Evolutionary conservation across 2,329 filamentous ascomycete species (phyloP).

Genomic region (Plectosphaerella sp.): DNA sequence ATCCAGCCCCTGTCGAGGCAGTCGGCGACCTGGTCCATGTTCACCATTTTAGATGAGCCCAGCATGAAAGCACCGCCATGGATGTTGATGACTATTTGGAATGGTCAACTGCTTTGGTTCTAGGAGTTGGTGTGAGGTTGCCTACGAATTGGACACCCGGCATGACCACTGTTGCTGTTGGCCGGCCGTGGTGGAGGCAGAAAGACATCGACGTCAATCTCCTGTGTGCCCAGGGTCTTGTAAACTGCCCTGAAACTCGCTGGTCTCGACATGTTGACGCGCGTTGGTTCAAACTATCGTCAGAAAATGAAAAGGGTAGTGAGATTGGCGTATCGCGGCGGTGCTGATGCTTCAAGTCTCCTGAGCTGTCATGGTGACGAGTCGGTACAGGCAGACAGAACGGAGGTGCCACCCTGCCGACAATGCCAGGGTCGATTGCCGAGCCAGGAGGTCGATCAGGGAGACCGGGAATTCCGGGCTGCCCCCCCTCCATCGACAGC

Average conservation of each 20-base stretch:
- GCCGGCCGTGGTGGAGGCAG: constrained; percentile 11
- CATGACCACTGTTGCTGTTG: no score
- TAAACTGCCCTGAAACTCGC: constrained; percentile 19
- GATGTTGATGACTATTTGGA: constrained; percentile 30
- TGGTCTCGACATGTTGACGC: constrained; percentile 8
- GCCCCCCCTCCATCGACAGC: background rate
- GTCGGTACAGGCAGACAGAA: constrained; percentile 1
- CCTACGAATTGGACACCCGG: constrained; percentile 1
- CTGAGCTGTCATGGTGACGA: constrained; percentile 3
- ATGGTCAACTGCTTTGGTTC: background rate
- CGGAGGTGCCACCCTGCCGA: background rate
- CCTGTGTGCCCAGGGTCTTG: constrained; percentile 18
- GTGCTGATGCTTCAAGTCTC: background rate
- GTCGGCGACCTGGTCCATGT: constrained; percentile 29
- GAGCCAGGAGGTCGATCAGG: background rate
- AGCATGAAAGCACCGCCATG: constrained; percentile 40
- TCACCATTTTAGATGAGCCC: constrained; percentile 31
- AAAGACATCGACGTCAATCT: constrained; percentile 23
- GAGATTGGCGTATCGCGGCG: background rate
- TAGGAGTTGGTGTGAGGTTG: background rate
- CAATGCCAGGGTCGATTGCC: no score
- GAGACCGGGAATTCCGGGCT: background rate
- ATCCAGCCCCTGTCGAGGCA: constrained; percentile 32
- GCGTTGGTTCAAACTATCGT: no score
- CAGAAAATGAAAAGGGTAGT: background rate